These are phyloP conservation scores for Penicillium palitans DNA, from an alignment of 2,329 filamentous ascomycete genomes.

Conservation along the genomic window DNA sequence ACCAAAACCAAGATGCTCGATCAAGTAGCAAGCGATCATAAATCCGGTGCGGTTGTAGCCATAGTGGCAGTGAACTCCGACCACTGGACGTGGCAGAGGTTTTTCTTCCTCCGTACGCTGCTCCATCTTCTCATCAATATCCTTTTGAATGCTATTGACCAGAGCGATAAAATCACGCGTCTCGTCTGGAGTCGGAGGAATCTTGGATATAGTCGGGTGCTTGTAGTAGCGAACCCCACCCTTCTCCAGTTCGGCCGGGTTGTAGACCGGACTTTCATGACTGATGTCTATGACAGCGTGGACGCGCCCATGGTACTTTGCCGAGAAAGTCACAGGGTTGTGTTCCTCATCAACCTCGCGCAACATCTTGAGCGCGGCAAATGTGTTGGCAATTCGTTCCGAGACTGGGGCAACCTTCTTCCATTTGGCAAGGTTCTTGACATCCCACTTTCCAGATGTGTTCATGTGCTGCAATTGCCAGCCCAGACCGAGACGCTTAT, in stretches of 20 bases:
- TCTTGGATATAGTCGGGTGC: constrained; percentile 87
- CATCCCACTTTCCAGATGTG: constrained; percentile 93
- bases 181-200: constrained; percentile 69
- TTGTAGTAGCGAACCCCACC: constrained; percentile 75
- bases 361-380: constrained; percentile 89
- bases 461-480: constrained; percentile 92
- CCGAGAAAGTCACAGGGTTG: constrained; percentile 70
- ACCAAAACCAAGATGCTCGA: constrained; percentile 71
- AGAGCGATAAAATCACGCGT: constrained; percentile 60
- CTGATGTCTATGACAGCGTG: constrained; percentile 85
- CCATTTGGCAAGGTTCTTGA: constrained; percentile 95
- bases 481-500: constrained; percentile 73
- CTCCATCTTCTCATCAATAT: constrained; percentile 51
- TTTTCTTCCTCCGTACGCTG: constrained; percentile 43
- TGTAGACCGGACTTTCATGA: constrained; percentile 87
- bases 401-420: constrained; percentile 76
- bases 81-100: constrained; percentile 45
- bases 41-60: constrained; percentile 94
- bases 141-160: constrained; percentile 60
- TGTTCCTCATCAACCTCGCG: constrained; percentile 84
- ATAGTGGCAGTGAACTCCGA: constrained; percentile 93
- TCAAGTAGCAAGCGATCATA: constrained; percentile 85
- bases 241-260: constrained; percentile 68
- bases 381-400: constrained; percentile 72
- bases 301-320: constrained; percentile 65